Percentiles rank a stretch among this genome's conserved stretches.
Conservation (phyloP, 2,329 filamentous ascomycete genomes). For the Incumbomyces lentus region DNA sequence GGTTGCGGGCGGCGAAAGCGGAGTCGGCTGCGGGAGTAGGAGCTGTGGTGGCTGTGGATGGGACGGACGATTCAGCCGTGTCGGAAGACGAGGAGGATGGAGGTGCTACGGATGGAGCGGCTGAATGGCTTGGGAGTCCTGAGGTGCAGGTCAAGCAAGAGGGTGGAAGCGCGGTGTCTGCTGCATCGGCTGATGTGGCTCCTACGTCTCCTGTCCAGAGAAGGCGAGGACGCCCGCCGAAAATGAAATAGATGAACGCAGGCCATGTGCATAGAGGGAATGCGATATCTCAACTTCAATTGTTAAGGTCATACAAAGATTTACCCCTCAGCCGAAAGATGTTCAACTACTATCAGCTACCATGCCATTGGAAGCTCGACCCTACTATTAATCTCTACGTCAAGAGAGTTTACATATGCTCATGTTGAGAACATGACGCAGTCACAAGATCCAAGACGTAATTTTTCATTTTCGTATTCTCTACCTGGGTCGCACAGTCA, state of each 20-base stretch:
- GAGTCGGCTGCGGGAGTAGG: background rate
- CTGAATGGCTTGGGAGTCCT: constrained; percentile 26
- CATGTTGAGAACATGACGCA: no score
- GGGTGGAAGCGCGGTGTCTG: constrained; percentile 24
- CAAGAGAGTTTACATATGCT: no score
- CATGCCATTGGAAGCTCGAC: no score
- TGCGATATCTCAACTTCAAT: no score
- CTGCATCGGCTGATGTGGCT: constrained; percentile 10
- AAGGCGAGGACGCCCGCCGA: constrained; percentile 20
- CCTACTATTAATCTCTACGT: no score
- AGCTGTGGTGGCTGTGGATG: background rate
- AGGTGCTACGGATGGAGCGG: constrained; percentile 30
- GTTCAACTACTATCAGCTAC: no score
- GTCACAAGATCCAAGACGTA: background rate
- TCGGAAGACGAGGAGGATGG: constrained; percentile 32
- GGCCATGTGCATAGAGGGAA: no score
- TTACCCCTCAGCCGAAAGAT: no score
- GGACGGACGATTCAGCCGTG: constrained; percentile 18
- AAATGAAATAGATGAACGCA: constrained; percentile 2
- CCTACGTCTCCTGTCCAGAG: constrained; percentile 1
- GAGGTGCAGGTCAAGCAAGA: constrained; percentile 35
- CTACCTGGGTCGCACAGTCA: constrained; percentile 2
- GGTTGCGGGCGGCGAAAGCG: background rate
- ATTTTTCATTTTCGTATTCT: constrained; percentile 31
- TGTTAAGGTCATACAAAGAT: no score